These are phyloP conservation scores for Catharanthus roseus DNA, from an alignment of 257 asterid genomes.

Conservation along the genomic window DNA sequence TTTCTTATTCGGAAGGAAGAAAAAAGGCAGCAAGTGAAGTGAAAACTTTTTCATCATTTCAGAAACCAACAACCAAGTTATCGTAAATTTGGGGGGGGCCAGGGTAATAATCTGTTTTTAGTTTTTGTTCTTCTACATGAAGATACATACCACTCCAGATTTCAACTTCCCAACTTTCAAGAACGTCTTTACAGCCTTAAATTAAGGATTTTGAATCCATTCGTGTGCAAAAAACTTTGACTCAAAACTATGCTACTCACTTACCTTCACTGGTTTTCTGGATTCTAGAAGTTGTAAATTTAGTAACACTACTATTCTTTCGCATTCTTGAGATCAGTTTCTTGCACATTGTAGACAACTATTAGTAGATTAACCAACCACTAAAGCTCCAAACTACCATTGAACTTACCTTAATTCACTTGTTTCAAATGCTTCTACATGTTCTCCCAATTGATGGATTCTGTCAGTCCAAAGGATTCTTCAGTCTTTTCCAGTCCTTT, in stretches of 20 bases:
- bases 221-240: constrained; percentile 40
- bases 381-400: no score
- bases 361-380: not conserved
- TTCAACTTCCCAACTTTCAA: constrained; percentile 30
- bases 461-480: constrained; percentile 22
- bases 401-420: not conserved
- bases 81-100: no score
- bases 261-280: constrained; percentile 21
- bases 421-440: not conserved
- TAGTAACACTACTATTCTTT: not conserved
- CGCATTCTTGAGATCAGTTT: constrained; percentile 35
- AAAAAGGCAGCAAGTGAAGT: no score
- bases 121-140: constrained; percentile 8
- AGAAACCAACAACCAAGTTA: no score
- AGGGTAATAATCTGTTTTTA: not conserved
- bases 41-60: no score
- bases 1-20: no score
- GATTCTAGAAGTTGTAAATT: constrained; percentile 23
- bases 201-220: constrained; percentile 39
- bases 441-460: constrained; percentile 19
- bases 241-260: constrained; percentile 14
- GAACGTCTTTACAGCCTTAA: constrained; percentile 39
- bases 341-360: constrained; percentile 33
- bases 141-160: constrained; percentile 11
- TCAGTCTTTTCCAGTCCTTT: constrained; percentile 43